Evolutionary conservation across 176 grass and related monocot species (phyloP).

Genomic region (Aegilops sharonensis): DNA sequence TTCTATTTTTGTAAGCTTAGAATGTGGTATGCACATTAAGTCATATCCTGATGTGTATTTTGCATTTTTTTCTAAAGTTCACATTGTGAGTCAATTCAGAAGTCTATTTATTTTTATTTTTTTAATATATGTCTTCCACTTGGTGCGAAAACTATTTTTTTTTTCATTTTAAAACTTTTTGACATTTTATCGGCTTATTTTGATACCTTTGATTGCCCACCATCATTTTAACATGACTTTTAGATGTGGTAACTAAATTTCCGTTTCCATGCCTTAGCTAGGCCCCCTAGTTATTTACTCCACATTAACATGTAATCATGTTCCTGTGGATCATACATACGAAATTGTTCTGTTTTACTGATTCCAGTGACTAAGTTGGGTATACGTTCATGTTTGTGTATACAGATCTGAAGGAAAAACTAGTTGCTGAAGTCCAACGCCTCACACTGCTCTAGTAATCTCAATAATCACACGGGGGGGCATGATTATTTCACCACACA

Average conservation of each 20-base stretch:
- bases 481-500: not conserved
- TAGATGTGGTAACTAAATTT: not conserved
- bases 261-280: not conserved
- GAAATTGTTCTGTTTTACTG: not conserved
- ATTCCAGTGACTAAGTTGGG: not conserved
- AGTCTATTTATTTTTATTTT: too few relatives aligned
- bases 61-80: too few relatives aligned
- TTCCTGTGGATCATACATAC: not conserved
- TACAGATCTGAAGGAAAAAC: conserved; percentile 44
- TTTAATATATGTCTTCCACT: too few relatives aligned
- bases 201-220: too few relatives aligned
- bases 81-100: too few relatives aligned
- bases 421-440: conserved; percentile 37
- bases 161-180: too few relatives aligned
- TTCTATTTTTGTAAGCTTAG: too few relatives aligned
- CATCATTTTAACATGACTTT: too few relatives aligned
- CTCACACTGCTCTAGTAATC: not conserved
- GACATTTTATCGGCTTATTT: too few relatives aligned
- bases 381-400: not conserved
- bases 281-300: not conserved
- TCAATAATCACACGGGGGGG: not conserved
- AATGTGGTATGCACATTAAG: too few relatives aligned
- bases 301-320: not conserved
- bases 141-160: too few relatives aligned
- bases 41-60: too few relatives aligned